These are phyloP conservation scores for Pilaira anomala DNA, from an alignment of 192 early-diverging fungal genomes.

Conservation along the genomic window DNA sequence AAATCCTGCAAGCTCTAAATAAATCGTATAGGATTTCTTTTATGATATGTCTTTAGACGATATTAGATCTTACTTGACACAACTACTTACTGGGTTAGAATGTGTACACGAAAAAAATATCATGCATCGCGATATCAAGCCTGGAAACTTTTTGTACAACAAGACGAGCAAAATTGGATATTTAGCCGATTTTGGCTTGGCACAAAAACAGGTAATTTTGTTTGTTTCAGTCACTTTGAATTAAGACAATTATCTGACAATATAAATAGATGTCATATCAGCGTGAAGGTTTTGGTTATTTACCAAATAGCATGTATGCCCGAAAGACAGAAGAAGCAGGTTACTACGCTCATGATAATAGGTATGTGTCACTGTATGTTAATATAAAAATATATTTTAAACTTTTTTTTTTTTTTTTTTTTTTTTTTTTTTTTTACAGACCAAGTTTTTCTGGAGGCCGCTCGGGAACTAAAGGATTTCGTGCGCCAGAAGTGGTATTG, in stretches of 20 bases:
- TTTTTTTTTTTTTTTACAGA: constrained; percentile 48
- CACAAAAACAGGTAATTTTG: constrained; percentile 43
- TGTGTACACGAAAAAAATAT: constrained; percentile 70
- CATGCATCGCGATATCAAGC: constrained; percentile 93
- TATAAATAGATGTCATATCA: neutral
- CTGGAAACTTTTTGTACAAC: constrained; percentile 89
- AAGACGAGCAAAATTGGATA: constrained; percentile 63
- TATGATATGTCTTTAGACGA: constrained; percentile 59
- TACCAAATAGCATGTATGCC: neutral
- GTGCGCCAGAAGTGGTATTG: constrained; percentile 90
- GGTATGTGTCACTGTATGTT: constrained; percentile 41
- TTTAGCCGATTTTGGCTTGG: constrained; percentile 92
- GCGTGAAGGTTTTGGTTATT: neutral
- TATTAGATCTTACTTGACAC: constrained; percentile 74
- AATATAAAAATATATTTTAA: neutral
- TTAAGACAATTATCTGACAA: neutral
- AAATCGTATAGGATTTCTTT: constrained; percentile 61
- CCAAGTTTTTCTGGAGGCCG: constrained; percentile 71
- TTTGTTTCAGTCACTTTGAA: neutral
- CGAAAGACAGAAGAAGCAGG: constrained; percentile 25
- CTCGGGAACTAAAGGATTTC: constrained; percentile 89
- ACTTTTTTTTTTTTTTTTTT: no score
- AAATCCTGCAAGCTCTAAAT: neutral
- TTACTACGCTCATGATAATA: constrained; percentile 46
- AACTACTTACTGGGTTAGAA: constrained; percentile 65